These are phyloP conservation scores for Sequoiadendron giganteum DNA, from an alignment of 75 land plant genomes.

Conservation along the genomic window DNA sequence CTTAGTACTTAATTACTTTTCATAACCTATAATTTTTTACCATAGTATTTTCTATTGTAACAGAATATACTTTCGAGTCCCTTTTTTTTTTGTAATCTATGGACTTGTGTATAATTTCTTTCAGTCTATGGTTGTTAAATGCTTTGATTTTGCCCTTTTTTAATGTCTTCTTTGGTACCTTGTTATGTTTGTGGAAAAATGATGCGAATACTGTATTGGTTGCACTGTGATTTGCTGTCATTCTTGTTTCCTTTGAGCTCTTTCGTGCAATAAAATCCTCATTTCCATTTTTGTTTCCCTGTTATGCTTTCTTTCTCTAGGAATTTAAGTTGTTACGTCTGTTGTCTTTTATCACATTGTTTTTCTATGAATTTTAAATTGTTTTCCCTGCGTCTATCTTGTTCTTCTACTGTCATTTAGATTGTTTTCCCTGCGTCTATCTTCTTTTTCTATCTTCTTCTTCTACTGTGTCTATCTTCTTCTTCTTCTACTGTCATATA, in stretches of 20 bases:
- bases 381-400: background rate
- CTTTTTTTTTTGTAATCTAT: background rate
- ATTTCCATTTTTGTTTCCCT: background rate
- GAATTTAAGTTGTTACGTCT: background rate
- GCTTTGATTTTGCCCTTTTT: background rate
- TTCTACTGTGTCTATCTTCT: too few relatives aligned
- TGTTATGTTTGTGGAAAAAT: background rate
- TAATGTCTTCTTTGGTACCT: background rate
- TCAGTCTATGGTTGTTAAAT: background rate
- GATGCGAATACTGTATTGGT: background rate
- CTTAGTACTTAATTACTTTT: too few relatives aligned
- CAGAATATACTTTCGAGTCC: background rate
- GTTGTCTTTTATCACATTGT: background rate
- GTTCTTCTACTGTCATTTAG: background rate
- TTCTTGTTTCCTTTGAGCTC: background rate
- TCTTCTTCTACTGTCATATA: background rate
- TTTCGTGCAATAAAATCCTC: background rate
- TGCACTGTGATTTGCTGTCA: background rate
- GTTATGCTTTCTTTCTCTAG: background rate
- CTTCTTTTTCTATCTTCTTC: too few relatives aligned
- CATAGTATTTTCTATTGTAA: background rate
- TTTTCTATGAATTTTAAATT: background rate
- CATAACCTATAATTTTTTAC: background rate
- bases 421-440: background rate
- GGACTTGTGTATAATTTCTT: background rate